Evolutionary conservation across 805 yeast genomes (phyloP).

Genomic region (Saturnispora saitoi): DNA sequence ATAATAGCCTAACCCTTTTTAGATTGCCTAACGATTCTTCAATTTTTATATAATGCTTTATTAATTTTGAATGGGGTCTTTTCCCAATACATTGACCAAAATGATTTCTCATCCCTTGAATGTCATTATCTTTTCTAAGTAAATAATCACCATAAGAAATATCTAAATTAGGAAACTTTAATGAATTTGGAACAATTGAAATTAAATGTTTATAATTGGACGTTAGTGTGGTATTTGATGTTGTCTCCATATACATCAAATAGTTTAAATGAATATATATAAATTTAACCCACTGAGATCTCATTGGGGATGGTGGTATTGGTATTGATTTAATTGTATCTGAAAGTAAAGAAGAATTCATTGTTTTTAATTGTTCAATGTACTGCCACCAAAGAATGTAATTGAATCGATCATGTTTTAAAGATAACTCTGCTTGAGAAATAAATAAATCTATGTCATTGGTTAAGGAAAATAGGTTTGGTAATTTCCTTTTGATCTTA

Average conservation of each 20-base stretch:
- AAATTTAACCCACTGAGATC: constrained; percentile 53
- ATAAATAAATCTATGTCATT: background rate
- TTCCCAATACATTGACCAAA: constrained; percentile 68
- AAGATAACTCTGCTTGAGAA: background rate
- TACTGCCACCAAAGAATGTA: constrained; percentile 82
- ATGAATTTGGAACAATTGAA: constrained; percentile 40
- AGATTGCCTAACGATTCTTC: constrained; percentile 68
- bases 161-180: constrained; percentile 78
- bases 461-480: background rate
- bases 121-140: constrained; percentile 47
- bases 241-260: constrained; percentile 54
- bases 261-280: constrained; percentile 34
- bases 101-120: constrained; percentile 47
- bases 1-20: constrained; percentile 69
- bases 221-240: background rate
- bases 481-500: background rate
- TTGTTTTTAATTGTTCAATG: constrained; percentile 34
- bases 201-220: constrained; percentile 42
- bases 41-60: constrained; percentile 54
- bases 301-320: constrained; percentile 17
- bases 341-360: background rate
- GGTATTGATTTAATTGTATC: constrained; percentile 27
- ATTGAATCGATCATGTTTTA: constrained; percentile 40
- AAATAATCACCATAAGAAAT: constrained; percentile 57
- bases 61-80: constrained; percentile 50